Conservation (phyloP, 2,329 filamentous ascomycete genomes). For the Colletotrichum sp. region DNA sequence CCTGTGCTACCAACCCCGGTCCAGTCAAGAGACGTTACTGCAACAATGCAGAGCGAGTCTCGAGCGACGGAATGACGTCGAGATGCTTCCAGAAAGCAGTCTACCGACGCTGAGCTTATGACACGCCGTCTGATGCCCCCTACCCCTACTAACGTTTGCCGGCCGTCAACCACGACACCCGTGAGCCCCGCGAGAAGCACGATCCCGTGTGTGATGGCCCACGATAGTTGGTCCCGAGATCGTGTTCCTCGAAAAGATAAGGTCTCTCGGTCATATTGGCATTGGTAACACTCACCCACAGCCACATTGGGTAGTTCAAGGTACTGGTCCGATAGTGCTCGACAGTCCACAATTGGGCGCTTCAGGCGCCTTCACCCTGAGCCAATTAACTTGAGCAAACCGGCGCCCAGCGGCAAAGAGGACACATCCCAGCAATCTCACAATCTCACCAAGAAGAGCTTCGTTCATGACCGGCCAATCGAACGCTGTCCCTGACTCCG, state of each 20-base stretch:
- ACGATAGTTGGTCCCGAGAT: background rate
- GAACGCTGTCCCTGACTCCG: background rate
- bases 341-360: background rate
- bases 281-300: background rate
- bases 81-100: background rate
- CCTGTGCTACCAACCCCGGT: background rate
- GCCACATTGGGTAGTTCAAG: background rate
- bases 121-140: background rate
- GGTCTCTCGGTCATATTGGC: background rate
- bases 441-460: background rate
- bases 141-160: background rate
- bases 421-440: background rate
- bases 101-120: background rate
- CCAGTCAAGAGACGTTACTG: background rate
- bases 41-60: background rate
- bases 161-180: background rate
- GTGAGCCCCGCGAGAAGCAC: background rate
- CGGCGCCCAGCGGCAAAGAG: background rate
- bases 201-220: slow-evolving; percentile 1
- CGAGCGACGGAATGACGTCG: slow-evolving; percentile 13
- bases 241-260: background rate
- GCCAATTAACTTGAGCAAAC: background rate
- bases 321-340: background rate
- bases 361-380: background rate
- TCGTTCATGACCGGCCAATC: background rate